These are phyloP conservation scores for Scedosporium apiospermum DNA, from an alignment of 2,329 filamentous ascomycete genomes.

Conservation along the genomic window DNA sequence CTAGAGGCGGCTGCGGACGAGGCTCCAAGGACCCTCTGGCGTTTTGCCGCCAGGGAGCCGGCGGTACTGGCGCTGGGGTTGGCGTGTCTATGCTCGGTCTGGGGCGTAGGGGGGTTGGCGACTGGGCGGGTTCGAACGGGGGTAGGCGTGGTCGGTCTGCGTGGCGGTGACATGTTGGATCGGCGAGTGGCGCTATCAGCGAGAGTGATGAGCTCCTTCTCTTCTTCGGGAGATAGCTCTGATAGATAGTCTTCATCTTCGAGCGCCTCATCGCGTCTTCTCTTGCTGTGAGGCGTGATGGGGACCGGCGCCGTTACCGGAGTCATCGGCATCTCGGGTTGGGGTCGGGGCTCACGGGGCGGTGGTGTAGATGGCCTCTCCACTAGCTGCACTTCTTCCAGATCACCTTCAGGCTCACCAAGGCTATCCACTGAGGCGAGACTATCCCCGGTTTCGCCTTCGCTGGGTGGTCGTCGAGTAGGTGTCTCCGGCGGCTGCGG, in stretches of 20 bases:
- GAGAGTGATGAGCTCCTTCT: conserved; percentile 24
- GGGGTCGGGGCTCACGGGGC: not conserved
- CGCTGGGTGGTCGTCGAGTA: not conserved
- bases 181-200: conserved; percentile 24
- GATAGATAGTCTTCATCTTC: conserved; percentile 20
- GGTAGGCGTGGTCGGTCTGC: conserved; percentile 15
- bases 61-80: conserved; percentile 22
- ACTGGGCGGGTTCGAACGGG: conserved; percentile 14
- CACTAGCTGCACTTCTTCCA: conserved; percentile 9
- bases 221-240: conserved; percentile 28
- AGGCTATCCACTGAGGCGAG: not conserved
- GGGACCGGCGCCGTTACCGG: conserved; percentile 5
- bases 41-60: conserved; percentile 23
- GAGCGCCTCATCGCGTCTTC: conserved; percentile 22
- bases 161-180: conserved; percentile 7
- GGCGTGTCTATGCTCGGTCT: not conserved
- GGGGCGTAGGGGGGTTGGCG: conserved; percentile 21
- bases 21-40: conserved; percentile 17
- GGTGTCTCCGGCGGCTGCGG: conserved; percentile 4
- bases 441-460: conserved; percentile 5
- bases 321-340: not conserved
- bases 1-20: conserved; percentile 10
- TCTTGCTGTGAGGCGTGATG: conserved; percentile 13
- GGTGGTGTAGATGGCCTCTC: not conserved
- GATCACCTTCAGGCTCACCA: conserved; percentile 8